A percentile compares a stretch with the other conserved stretches of the same genome.
These are phyloP conservation scores for Mycena indigotica DNA, from an alignment of 768 basidiomycete species.

Conservation along the genomic window DNA sequence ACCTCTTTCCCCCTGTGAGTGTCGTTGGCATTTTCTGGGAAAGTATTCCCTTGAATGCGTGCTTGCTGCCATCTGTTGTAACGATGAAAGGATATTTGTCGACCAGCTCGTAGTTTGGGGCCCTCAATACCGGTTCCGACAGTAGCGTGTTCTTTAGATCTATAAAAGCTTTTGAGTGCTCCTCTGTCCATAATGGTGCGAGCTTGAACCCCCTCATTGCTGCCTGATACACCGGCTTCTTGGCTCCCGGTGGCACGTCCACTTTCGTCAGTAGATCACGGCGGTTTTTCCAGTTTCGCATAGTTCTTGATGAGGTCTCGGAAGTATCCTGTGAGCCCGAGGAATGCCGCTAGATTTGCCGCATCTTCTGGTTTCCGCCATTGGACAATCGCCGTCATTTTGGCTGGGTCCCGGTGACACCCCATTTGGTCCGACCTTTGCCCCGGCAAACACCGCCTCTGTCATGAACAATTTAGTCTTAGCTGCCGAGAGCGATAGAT, in stretches of 20 bases:
- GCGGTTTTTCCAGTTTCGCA: neutral
- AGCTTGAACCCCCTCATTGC: conserved; percentile 6
- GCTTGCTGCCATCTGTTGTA: conserved; percentile 39
- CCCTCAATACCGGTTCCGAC: conserved; percentile 27
- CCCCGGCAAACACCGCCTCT: conserved; percentile 38
- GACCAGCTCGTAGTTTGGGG: conserved; percentile 21
- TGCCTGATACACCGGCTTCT: neutral
- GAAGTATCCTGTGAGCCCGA: conserved; percentile 15
- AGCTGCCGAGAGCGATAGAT: conserved; percentile 37
- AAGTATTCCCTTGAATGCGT: conserved; percentile 35
- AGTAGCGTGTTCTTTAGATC: conserved; percentile 27
- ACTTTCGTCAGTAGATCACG: conserved; percentile 2
- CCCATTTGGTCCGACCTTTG: conserved; percentile 31
- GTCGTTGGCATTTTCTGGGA: conserved; percentile 27
- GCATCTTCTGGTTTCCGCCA: conserved; percentile 8
- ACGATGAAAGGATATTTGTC: conserved; percentile 38
- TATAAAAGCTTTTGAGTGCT: conserved; percentile 31
- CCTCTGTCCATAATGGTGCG: conserved; percentile 17
- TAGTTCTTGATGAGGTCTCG: conserved; percentile 11
- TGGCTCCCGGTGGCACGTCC: neutral
- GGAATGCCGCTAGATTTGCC: conserved; percentile 4
- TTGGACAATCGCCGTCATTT: conserved; percentile 13
- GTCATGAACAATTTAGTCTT: conserved; percentile 40
- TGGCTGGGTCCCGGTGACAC: conserved; percentile 23
- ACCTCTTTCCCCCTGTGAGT: conserved; percentile 26